Conservation (phyloP, 306 rosid genomes). For the Inga leiocalycina region DNA sequence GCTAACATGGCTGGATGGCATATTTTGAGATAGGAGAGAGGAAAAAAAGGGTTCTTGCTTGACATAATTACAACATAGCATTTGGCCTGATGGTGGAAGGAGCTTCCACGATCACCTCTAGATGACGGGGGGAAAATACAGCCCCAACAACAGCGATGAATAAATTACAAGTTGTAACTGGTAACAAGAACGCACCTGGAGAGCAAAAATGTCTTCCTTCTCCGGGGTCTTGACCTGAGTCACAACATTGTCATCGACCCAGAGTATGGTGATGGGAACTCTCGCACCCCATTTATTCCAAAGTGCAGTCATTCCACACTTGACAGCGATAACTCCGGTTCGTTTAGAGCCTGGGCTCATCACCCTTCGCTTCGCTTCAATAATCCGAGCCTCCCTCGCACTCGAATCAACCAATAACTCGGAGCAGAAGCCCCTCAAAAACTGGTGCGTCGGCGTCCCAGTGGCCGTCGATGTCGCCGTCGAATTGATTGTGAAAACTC, state of each 20-base stretch:
- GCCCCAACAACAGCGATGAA: background rate
- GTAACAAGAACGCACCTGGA: constrained; percentile 60
- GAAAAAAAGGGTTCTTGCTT: background rate
- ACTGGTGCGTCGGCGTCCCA: constrained; percentile 2
- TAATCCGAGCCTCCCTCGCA: constrained; percentile 38
- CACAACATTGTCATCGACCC: constrained; percentile 96
- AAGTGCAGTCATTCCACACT: constrained; percentile 94
- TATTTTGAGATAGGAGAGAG: background rate
- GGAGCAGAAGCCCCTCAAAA: constrained; percentile 47
- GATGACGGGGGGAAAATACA: too few species aligned
- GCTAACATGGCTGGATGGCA: background rate
- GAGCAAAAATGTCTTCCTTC: constrained; percentile 72
- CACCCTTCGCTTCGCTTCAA: constrained; percentile 54
- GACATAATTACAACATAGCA: background rate
- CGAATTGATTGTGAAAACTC: constrained; percentile 36
- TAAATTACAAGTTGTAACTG: background rate
- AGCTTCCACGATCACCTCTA: background rate
- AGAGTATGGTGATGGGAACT: constrained; percentile 76
- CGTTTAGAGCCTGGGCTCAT: constrained; percentile 73
- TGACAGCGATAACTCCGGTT: constrained; percentile 81
- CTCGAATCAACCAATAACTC: constrained; percentile 39
- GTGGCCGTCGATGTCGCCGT: background rate
- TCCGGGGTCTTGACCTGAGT: constrained; percentile 88
- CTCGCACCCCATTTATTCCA: constrained; percentile 99
- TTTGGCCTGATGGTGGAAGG: background rate